Evolutionary conservation across 1,284 basidiomycete genomes (phyloP).

Genomic region (Schizophyllum amplum): DNA sequence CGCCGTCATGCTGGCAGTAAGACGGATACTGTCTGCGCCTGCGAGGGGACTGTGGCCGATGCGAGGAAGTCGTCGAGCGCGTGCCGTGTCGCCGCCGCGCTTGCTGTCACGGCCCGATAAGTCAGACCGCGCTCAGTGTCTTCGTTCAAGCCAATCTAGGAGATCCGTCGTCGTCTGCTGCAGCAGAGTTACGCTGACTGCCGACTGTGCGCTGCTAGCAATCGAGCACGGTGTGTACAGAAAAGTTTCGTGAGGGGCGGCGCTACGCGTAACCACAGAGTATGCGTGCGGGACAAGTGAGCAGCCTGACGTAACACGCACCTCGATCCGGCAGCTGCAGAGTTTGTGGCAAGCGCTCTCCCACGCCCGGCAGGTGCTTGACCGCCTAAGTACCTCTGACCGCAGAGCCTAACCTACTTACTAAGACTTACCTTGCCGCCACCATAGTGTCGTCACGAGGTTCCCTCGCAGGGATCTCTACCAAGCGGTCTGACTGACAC

Average conservation of each 20-base stretch:
- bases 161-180: neutral
- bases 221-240: neutral
- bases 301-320: neutral
- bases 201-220: neutral
- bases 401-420: no score
- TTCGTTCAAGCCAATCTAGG: neutral
- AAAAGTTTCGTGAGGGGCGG: neutral
- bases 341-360: neutral
- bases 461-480: no score
- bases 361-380: neutral
- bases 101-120: no score
- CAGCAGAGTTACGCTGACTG: neutral
- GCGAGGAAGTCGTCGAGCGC: no score
- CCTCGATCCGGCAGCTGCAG: neutral
- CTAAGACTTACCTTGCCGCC: no score
- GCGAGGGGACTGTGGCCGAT: neutral
- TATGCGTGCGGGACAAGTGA: neutral
- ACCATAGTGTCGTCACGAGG: no score
- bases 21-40: no score
- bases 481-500: no score
- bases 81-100: no score
- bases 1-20: neutral
- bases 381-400: no score
- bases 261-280: neutral
- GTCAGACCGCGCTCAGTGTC: no score